Percentiles rank a stretch among this genome's conserved stretches.
Conservation (phyloP, 768 basidiomycete genomes). For the Phanerochaete carnosa region DNA sequence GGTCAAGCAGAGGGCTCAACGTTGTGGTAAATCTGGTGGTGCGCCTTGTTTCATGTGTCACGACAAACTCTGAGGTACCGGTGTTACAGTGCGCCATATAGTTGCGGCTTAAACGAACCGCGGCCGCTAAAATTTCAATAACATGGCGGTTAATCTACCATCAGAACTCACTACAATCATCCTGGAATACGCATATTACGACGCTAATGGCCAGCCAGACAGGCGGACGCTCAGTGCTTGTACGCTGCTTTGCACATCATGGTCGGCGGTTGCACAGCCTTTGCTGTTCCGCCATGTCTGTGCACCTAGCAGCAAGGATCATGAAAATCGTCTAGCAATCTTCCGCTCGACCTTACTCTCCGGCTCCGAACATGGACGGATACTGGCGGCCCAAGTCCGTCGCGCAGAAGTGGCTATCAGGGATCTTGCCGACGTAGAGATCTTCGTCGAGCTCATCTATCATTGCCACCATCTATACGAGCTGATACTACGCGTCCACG, state of each 20-base stretch:
- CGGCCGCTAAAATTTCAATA: no score
- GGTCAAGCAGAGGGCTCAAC: no score
- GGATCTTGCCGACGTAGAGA: slow-evolving; percentile 1
- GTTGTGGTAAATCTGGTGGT: no score
- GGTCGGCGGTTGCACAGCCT: slow-evolving; percentile 19
- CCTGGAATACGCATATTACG: slow-evolving; percentile 19
- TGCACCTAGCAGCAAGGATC: background rate
- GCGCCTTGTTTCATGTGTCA: no score
- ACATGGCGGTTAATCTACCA: slow-evolving; percentile 12
- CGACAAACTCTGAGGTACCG: no score
- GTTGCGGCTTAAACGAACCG: no score
- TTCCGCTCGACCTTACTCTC: background rate
- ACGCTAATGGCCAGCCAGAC: slow-evolving; percentile 11
- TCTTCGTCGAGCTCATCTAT: slow-evolving; percentile 20
- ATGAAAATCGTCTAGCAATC: slow-evolving; percentile 6
- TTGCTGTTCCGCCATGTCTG: slow-evolving; percentile 21
- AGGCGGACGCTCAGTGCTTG: slow-evolving; percentile 16
- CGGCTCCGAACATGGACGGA: slow-evolving; percentile 2
- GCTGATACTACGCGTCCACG: slow-evolving; percentile 23
- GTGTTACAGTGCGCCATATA: no score
- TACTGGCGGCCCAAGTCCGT: slow-evolving; percentile 15
- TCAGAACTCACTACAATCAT: slow-evolving; percentile 18
- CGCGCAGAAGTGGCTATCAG: slow-evolving; percentile 14
- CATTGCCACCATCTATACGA: slow-evolving; percentile 33
- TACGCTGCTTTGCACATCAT: slow-evolving; percentile 17